phyloP scores from a whole-genome alignment of 2,329 filamentous ascomycete species.

The Colletotrichum sp. region DNA sequence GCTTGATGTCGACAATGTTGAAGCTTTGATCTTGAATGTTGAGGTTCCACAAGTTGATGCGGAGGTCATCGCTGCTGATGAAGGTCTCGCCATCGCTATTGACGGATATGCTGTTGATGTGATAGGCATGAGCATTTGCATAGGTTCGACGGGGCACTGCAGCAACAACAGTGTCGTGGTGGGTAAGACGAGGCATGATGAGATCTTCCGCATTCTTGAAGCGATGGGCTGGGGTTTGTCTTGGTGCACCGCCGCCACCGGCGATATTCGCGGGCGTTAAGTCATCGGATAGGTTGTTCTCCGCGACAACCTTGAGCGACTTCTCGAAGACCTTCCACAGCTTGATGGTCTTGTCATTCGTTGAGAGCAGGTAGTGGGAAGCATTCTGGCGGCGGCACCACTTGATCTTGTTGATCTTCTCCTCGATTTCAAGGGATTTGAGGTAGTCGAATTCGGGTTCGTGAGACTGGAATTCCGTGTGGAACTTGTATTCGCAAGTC shows the following conservation, averaged over 20 bases:
- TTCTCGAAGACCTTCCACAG: constrained; percentile 99
- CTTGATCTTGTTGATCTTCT: constrained; percentile 99
- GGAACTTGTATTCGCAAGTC: constrained; percentile 99
- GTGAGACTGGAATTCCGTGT: constrained; percentile 99
- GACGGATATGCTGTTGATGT: constrained; percentile 99
- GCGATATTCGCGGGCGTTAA: constrained; percentile 77
- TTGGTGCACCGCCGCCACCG: constrained; percentile 79
- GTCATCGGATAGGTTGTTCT: constrained; percentile 97
- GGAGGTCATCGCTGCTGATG: constrained; percentile 96
- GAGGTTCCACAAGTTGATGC: constrained; percentile 98
- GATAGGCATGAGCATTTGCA: constrained; percentile 97
- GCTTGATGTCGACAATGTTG: constrained; percentile 99
- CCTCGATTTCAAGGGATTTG: constrained; percentile 98
- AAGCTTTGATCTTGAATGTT: constrained; percentile 99
- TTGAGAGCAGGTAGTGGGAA: constrained; percentile 96
- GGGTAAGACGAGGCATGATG: constrained; percentile 93
- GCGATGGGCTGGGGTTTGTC: constrained; percentile 71
- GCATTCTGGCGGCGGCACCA: constrained; percentile 99
- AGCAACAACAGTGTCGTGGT: constrained; percentile 97
- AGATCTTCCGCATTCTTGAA: constrained; percentile 85
- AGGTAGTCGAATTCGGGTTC: constrained; percentile 99
- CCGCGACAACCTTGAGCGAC: constrained; percentile 96
- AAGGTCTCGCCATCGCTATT: constrained; percentile 99
- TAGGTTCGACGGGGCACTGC: constrained; percentile 96
- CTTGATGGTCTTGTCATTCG: constrained; percentile 99